A percentile compares a stretch with the other conserved stretches of the same genome.
phyloP scores from a whole-genome alignment of 139 green algal species.

The Closterium sp. region DNA sequence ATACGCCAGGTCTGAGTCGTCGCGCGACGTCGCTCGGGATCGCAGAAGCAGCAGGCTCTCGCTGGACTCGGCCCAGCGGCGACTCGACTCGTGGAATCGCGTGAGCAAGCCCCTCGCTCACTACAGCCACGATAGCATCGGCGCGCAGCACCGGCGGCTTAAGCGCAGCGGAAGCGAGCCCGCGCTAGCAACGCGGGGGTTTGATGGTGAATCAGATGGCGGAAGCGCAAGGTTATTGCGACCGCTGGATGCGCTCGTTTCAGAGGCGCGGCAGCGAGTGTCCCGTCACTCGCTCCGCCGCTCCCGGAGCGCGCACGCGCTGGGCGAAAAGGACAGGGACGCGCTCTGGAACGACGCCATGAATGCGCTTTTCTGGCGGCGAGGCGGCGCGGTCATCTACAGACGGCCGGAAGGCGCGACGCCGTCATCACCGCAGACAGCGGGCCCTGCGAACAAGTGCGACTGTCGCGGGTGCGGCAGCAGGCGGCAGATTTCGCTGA shows the following conservation, averaged over 20 bases:
- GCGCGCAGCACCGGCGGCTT: not conserved
- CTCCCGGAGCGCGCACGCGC: not conserved
- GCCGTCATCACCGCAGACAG: not conserved
- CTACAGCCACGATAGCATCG: not conserved
- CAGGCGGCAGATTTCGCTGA: not conserved
- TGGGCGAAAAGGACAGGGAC: not conserved
- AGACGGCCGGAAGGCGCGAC: not conserved
- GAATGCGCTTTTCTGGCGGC: not conserved
- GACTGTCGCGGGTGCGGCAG: not conserved
- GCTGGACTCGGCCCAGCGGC: not conserved
- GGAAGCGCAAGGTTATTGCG: not conserved
- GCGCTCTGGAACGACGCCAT: not conserved
- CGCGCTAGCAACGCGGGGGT: not conserved
- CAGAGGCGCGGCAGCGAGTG: not conserved
- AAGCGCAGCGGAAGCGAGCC: not conserved
- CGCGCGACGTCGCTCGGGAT: not conserved
- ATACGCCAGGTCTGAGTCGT: not conserved
- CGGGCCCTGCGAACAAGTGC: not conserved
- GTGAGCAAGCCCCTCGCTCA: not conserved
- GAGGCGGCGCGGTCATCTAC: not conserved
- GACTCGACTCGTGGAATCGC: not conserved
- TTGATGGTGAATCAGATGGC: not conserved
- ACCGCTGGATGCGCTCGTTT: not conserved
- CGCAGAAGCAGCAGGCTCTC: not conserved
- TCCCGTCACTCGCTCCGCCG: not conserved